phyloP scores from a whole-genome alignment of 2,329 filamentous ascomycete genomes.

The Arthroderma sp. region DNA sequence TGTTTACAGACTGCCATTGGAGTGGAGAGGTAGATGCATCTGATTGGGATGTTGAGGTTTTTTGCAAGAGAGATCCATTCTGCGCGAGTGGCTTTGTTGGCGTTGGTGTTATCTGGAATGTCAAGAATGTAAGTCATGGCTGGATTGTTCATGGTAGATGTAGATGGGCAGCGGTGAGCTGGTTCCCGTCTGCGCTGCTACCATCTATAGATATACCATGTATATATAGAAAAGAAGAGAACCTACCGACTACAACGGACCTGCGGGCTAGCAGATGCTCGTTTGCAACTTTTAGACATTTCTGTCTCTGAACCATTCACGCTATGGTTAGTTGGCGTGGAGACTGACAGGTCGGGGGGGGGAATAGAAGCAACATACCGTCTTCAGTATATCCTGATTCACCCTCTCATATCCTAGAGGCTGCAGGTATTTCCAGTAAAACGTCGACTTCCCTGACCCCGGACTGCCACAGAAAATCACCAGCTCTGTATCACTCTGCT shows the following conservation, averaged over 20 bases:
- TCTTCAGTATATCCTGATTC: constrained; percentile 83
- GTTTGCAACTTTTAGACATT: constrained; percentile 58
- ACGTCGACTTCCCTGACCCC: constrained; percentile 82
- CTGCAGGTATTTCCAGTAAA: constrained; percentile 67
- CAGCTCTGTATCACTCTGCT: constrained; percentile 57
- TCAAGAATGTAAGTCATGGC: constrained; percentile 9
- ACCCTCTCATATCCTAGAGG: constrained; percentile 70
- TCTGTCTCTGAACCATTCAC: constrained; percentile 39
- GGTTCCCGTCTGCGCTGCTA: neutral
- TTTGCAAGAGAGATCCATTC: constrained; percentile 66
- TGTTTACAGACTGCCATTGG: constrained; percentile 60
- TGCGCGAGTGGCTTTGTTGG: constrained; percentile 62
- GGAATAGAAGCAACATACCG: constrained; percentile 32
- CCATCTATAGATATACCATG: neutral
- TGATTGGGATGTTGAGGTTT: constrained; percentile 59
- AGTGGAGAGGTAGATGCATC: constrained; percentile 76
- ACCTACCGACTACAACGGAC: constrained; percentile 65
- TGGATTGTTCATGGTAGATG: neutral
- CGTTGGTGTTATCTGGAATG: constrained; percentile 80
- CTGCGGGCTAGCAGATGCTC: constrained; percentile 51
- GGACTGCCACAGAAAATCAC: constrained; percentile 82
- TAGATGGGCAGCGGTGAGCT: neutral
- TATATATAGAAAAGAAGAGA: constrained; percentile 3
- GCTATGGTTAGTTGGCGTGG: neutral
- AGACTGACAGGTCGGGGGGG: neutral